A percentile compares a stretch with the other conserved stretches of the same genome.
Conservation (phyloP, 2,329 filamentous ascomycete genomes). For the Salinomyces thailandicus region DNA sequence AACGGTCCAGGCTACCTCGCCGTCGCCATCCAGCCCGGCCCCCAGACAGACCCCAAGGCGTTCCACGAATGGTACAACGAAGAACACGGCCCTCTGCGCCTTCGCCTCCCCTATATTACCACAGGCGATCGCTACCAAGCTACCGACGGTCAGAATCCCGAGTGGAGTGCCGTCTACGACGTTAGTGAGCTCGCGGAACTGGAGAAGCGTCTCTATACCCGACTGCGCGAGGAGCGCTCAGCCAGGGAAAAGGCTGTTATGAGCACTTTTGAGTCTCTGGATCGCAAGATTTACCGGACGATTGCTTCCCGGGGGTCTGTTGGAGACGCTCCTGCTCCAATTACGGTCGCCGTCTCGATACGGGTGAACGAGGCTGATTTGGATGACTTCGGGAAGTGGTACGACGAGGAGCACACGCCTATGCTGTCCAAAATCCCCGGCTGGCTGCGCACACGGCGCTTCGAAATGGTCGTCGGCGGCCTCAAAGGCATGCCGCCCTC, state of each 20-base stretch:
- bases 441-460: constrained; percentile 65
- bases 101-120: constrained; percentile 61
- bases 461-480: constrained; percentile 55
- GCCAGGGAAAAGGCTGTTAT: constrained; percentile 43
- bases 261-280: constrained; percentile 54
- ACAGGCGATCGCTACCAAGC: constrained; percentile 74
- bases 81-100: constrained; percentile 73
- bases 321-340: constrained; percentile 15
- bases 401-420: constrained; percentile 60
- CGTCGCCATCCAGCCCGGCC: constrained; percentile 74
- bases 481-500: constrained; percentile 32
- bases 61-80: constrained; percentile 95
- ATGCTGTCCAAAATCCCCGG: constrained; percentile 66
- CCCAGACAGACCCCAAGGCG: constrained; percentile 52
- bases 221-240: constrained; percentile 48
- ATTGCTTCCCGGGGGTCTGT: constrained; percentile 36
- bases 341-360: constrained; percentile 17
- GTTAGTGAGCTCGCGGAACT: constrained; percentile 63
- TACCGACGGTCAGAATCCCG: constrained; percentile 51
- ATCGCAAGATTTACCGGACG: constrained; percentile 60
- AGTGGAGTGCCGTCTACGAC: constrained; percentile 74
- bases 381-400: constrained; percentile 57
- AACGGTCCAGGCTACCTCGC: constrained; percentile 10
- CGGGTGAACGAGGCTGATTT: constrained; percentile 44
- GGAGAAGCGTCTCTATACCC: constrained; percentile 58